These are phyloP conservation scores for Parasarocladium wereldwijsianum DNA, from an alignment of 2,329 filamentous ascomycete species.

Conservation along the genomic window DNA sequence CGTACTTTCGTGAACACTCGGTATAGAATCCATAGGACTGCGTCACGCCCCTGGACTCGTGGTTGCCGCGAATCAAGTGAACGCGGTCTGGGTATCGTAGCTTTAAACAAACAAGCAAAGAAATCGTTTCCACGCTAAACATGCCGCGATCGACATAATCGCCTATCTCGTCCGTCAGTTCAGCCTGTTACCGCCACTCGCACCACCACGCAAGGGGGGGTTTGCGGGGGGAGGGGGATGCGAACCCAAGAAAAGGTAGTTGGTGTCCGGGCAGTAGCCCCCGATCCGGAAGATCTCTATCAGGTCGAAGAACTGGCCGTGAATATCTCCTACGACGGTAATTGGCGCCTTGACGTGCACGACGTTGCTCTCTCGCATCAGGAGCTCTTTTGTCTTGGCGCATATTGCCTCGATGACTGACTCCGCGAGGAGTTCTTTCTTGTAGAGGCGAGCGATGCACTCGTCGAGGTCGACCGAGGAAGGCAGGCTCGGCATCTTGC, in stretches of 20 bases:
- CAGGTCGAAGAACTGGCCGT: constrained; percentile 97
- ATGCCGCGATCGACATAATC: constrained; percentile 98
- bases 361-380: constrained; percentile 99
- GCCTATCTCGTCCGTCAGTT: no score
- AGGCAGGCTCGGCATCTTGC: constrained; percentile 47
- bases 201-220: not conserved
- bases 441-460: constrained; percentile 93
- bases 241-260: constrained; percentile 89
- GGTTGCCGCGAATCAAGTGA: constrained; percentile 91
- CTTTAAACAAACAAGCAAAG: constrained; percentile 91
- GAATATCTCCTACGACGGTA: constrained; percentile 95
- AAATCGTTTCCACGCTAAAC: constrained; percentile 98
- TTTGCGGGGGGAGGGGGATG: not conserved
- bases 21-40: constrained; percentile 99
- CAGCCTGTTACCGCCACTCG: constrained; percentile 3
- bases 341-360: constrained; percentile 92
- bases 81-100: constrained; percentile 92
- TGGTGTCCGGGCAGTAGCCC: constrained; percentile 92
- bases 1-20: constrained; percentile 94
- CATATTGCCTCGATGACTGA: constrained; percentile 98
- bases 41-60: constrained; percentile 93
- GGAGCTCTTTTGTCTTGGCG: constrained; percentile 93
- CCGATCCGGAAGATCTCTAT: constrained; percentile 99
- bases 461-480: constrained; percentile 96
- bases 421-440: constrained; percentile 91